Percentiles rank a stretch among this genome's conserved stretches.
Conservation (phyloP, 2,329 filamentous ascomycete species). For the Hymenoscyphus fraxineus region DNA sequence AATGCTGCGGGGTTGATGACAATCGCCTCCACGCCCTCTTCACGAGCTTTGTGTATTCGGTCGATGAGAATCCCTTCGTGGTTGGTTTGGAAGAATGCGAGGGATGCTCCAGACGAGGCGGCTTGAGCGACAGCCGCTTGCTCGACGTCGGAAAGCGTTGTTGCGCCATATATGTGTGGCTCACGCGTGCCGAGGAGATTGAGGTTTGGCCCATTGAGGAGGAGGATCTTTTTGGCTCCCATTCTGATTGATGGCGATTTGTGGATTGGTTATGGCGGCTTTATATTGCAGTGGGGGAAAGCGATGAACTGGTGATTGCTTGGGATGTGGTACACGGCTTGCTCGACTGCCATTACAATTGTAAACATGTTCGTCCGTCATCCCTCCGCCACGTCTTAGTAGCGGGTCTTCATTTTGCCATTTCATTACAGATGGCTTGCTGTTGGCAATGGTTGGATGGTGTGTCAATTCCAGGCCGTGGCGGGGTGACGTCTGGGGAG, state of each 20-base stretch:
- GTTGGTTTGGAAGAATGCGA: constrained; percentile 70
- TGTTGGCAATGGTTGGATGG: neutral
- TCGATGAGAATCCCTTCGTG: constrained; percentile 56
- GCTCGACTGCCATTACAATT: neutral
- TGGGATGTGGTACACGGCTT: neutral
- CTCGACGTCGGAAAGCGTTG: constrained; percentile 61
- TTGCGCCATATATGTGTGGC: constrained; percentile 67
- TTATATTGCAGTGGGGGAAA: neutral
- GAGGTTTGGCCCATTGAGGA: constrained; percentile 80
- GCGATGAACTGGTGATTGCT: neutral
- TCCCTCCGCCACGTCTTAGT: neutral
- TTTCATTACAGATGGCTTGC: neutral
- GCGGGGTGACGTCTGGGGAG: neutral
- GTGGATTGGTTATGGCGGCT: neutral
- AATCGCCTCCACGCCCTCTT: constrained; percentile 55
- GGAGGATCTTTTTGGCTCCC: constrained; percentile 52
- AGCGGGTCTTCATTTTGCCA: neutral
- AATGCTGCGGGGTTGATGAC: constrained; percentile 74
- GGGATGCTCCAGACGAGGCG: constrained; percentile 31
- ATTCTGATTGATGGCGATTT: constrained; percentile 22
- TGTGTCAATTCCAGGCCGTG: neutral
- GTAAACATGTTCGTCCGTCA: neutral
- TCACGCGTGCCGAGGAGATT: constrained; percentile 75
- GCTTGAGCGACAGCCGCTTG: constrained; percentile 22
- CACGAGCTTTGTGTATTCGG: constrained; percentile 58